These are phyloP conservation scores for Carex cristatella DNA, from an alignment of 176 grass and related monocot genomes.

Conservation along the genomic window DNA sequence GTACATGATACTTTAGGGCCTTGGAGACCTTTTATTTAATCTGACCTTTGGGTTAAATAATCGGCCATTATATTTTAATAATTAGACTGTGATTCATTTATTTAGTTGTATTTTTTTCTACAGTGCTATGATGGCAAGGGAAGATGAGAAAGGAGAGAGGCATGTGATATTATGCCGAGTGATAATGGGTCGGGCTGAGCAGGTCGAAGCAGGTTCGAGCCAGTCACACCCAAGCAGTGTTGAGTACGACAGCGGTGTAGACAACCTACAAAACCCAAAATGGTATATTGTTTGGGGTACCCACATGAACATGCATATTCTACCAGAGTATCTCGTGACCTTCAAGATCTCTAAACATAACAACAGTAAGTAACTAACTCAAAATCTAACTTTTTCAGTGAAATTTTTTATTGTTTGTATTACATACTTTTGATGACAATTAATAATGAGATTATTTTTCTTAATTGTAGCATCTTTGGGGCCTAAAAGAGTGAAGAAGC, in stretches of 20 bases:
- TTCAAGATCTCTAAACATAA: slow-evolving; percentile 48
- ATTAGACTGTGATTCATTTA: neutral
- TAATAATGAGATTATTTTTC: neutral
- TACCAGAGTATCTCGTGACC: slow-evolving; percentile 74
- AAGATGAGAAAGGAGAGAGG: slow-evolving; percentile 46
- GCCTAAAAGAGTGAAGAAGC: slow-evolving; percentile 26
- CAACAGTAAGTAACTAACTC: neutral
- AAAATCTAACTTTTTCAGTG: neutral
- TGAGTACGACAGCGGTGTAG: slow-evolving; percentile 60
- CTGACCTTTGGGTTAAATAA: neutral
- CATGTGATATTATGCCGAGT: slow-evolving; percentile 82
- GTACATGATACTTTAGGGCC: neutral
- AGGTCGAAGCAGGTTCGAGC: slow-evolving; percentile 34
- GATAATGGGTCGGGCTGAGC: slow-evolving; percentile 58
- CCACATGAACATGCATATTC: slow-evolving; percentile 70
- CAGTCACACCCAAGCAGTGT: slow-evolving; percentile 54
- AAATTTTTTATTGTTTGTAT: neutral
- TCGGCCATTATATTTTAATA: neutral
- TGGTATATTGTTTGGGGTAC: slow-evolving; percentile 82
- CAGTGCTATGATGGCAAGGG: slow-evolving; percentile 44
- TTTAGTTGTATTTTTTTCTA: neutral
- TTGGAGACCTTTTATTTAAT: neutral
- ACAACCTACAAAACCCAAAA: slow-evolving; percentile 41
- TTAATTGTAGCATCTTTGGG: slow-evolving; percentile 5
- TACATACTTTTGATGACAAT: neutral